These are phyloP conservation scores for Penicillium sp. DNA, from an alignment of 2,329 filamentous ascomycete species.

Conservation along the genomic window DNA sequence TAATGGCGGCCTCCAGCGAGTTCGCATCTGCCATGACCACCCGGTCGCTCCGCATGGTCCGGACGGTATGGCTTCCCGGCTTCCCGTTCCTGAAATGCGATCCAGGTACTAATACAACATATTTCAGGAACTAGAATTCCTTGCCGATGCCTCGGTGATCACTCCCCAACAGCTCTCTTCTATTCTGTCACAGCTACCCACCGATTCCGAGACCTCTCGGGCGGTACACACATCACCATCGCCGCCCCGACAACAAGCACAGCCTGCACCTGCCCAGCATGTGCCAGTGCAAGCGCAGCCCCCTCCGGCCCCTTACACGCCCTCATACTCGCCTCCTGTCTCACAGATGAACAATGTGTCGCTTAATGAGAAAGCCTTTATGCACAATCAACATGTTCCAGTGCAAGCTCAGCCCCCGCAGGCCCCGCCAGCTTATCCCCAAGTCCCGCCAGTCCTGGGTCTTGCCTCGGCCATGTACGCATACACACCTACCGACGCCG, in stretches of 20 bases:
- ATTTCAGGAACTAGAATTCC: slow-evolving; percentile 74
- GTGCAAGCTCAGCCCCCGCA: slow-evolving; percentile 30
- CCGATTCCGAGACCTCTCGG: slow-evolving; percentile 26
- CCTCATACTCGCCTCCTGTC: slow-evolving; percentile 35
- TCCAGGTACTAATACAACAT: slow-evolving; percentile 6
- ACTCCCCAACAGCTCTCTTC: slow-evolving; percentile 64
- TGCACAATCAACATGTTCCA: slow-evolving; percentile 19
- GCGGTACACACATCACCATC: slow-evolving; percentile 16
- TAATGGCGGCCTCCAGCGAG: slow-evolving; percentile 30
- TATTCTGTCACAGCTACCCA: slow-evolving; percentile 65
- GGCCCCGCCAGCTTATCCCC: slow-evolving; percentile 48
- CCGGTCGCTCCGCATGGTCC: slow-evolving; percentile 77
- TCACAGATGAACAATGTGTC: slow-evolving; percentile 32
- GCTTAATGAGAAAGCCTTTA: slow-evolving; percentile 36
- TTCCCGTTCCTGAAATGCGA: slow-evolving; percentile 1
- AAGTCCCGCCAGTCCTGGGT: slow-evolving; percentile 51
- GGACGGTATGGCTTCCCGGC: slow-evolving; percentile 54
- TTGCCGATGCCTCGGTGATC: slow-evolving; percentile 74
- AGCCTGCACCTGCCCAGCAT: slow-evolving; percentile 11
- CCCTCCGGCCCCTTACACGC: slow-evolving; percentile 29
- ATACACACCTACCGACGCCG: slow-evolving; percentile 69
- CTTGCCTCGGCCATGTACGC: slow-evolving; percentile 73
- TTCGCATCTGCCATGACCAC: slow-evolving; percentile 57
- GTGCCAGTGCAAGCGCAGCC: slow-evolving; percentile 21
- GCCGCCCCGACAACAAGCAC: slow-evolving; percentile 26